Evolutionary conservation across 768 basidiomycete species (phyloP), one percentile per base, ranked within the genome.

Genomic region (Podaxis sp.): DNA sequence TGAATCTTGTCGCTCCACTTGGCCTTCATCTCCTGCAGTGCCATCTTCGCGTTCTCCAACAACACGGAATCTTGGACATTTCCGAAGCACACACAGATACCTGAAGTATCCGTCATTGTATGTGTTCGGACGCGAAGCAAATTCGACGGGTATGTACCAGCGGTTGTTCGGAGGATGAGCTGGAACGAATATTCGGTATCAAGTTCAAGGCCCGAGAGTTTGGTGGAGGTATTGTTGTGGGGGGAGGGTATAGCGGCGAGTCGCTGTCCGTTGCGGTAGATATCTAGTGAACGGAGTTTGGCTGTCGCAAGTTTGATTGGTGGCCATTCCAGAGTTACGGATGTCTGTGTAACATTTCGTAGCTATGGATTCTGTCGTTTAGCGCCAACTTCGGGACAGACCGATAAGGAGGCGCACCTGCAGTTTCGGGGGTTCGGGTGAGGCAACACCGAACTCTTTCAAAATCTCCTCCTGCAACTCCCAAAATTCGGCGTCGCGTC

Each of bases 241-340:
- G 94, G 89, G 5, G 88, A 88, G 48, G 90, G 92, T 70, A 95
- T 97, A 27, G 89, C 82, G 4, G 90, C 93, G 42, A 94, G 84
- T 27, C 97, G 86, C 71, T 93, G 87, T 3, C 88, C 86, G 71
- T 98, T 98, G 66, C 91, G 87, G 78, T 93, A 96, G 66, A 98
- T 93, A 67, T 96, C 94, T 28, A 99, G 80, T 0, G 90, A 90
- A 61, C 95, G 85, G 25, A 98, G 76, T 68, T 90, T 90, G 11
- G 95, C 86, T 0, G 87, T 90, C 0, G 94, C 97, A 14, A 98
- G 83, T 57, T 91, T 76, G 18, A 98, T 75, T 37, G 84, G 71
- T 3, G 93, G 90, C 97, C 97, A 99, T 78, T 99, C 95, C 21
- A 99, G 82, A 1, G 95, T 95, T 2, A 95, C 93, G 7, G 91